phyloP scores from a whole-genome alignment of 2,329 filamentous ascomycete species.

The Hymenoscyphus albidus region DNA sequence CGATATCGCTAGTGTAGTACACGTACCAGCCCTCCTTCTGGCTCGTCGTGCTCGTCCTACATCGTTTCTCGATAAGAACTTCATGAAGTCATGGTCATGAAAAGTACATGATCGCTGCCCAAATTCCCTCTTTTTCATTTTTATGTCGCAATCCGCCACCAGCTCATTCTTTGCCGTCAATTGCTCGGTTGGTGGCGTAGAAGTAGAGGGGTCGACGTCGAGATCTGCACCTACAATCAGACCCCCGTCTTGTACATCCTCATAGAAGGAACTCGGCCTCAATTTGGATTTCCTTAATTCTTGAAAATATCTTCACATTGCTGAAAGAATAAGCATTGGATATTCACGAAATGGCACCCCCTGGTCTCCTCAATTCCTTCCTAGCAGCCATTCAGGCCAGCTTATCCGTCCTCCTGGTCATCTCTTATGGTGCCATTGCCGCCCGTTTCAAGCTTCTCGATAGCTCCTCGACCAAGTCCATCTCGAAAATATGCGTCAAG shows the following conservation, averaged over 20 bases:
- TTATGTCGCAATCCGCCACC: constrained; percentile 2
- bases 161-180: neutral
- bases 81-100: neutral
- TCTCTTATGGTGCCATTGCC: constrained; percentile 42
- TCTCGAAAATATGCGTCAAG: constrained; percentile 46
- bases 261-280: too few species aligned
- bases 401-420: constrained; percentile 45
- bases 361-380: constrained; percentile 39
- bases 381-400: constrained; percentile 45
- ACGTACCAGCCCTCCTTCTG: too few species aligned
- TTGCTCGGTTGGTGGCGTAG: neutral
- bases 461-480: constrained; percentile 37
- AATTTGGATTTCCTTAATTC: neutral
- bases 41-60: neutral
- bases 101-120: neutral
- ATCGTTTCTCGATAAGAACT: neutral
- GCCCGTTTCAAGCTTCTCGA: constrained; percentile 40
- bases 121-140: neutral
- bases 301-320: neutral
- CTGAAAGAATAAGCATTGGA: neutral
- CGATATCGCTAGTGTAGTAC: neutral
- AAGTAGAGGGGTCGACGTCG: neutral
- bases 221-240: neutral
- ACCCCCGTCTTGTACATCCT: neutral
- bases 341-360: constrained; percentile 1